Conservation (phyloP, 495 filamentous ascomycete species). For the Penicillium canescens region DNA sequence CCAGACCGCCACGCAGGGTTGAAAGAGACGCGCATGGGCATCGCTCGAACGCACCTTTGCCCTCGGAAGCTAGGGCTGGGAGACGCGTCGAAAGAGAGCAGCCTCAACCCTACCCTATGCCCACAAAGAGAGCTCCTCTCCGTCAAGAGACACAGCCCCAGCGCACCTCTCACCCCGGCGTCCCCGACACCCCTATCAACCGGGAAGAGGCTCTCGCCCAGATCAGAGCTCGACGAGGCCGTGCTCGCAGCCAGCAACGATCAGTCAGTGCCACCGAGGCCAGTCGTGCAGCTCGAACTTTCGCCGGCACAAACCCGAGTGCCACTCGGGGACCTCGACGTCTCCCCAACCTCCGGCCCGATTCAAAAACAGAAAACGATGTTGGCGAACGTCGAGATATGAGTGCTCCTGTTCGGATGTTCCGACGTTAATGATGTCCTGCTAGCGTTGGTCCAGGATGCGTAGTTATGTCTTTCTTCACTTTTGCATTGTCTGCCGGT, state of each 20-base stretch:
- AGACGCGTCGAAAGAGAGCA: slow-evolving; percentile 10
- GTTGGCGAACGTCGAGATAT: slow-evolving; percentile 36
- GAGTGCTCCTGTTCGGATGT: slow-evolving; percentile 42
- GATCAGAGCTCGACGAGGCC: slow-evolving; percentile 48
- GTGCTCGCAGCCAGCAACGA: slow-evolving; percentile 47
- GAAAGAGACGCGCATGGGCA: slow-evolving; percentile 5
- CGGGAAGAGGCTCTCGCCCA: slow-evolving; percentile 53
- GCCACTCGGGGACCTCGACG: slow-evolving; percentile 31
- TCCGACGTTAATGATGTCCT: slow-evolving; percentile 30
- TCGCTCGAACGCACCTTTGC: not conserved
- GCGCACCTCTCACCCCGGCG: slow-evolving; percentile 22
- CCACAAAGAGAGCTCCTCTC: slow-evolving; percentile 36
- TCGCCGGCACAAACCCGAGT: slow-evolving; percentile 25
- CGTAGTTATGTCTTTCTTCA: slow-evolving; percentile 15
- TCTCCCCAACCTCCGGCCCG: slow-evolving; percentile 38
- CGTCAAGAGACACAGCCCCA: slow-evolving; percentile 25
- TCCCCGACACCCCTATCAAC: slow-evolving; percentile 45
- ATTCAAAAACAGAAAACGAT: slow-evolving; percentile 30
- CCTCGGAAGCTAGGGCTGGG: slow-evolving; percentile 2
- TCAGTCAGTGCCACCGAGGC: slow-evolving; percentile 44
- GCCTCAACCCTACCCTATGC: slow-evolving; percentile 18
- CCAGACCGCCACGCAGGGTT: slow-evolving; percentile 9
- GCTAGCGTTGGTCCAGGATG: slow-evolving; percentile 7
- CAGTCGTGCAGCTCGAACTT: slow-evolving; percentile 25
- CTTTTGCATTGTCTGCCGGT: slow-evolving; percentile 16